Evolutionary conservation across 306 rosid species (phyloP).

Genomic region (Carpinus fangiana): DNA sequence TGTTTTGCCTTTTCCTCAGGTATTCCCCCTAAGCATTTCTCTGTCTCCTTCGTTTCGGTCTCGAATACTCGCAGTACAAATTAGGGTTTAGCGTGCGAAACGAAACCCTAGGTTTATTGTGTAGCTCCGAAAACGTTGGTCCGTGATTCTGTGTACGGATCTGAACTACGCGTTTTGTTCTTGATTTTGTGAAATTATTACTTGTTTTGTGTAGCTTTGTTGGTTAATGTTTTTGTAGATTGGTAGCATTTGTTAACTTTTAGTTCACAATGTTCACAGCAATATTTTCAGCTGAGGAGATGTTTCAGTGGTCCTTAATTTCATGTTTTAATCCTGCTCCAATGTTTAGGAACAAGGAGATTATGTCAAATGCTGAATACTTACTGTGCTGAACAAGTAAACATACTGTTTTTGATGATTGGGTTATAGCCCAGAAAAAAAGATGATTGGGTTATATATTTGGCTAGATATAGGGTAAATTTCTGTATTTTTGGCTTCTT

Average conservation of each 20-base stretch:
- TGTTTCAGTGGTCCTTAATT: neutral
- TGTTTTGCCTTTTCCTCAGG: slow-evolving; percentile 33
- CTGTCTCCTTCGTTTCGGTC: neutral
- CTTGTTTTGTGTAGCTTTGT: neutral
- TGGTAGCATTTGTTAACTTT: neutral
- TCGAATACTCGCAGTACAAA: neutral
- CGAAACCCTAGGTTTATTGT: slow-evolving; percentile 49
- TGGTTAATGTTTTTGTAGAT: neutral
- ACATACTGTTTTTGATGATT: neutral
- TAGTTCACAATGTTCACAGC: neutral
- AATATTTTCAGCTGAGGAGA: neutral
- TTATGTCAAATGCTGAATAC: neutral
- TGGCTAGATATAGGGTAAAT: neutral
- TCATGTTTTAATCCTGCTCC: neutral
- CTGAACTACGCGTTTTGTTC: neutral
- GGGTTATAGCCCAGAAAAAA: too few relatives aligned
- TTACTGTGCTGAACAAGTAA: neutral
- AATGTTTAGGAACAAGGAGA: neutral
- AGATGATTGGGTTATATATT: neutral
- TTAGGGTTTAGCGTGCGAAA: slow-evolving; percentile 48
- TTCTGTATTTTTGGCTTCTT: neutral
- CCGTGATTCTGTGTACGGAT: neutral
- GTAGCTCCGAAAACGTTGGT: neutral
- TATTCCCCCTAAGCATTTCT: slow-evolving; percentile 9
- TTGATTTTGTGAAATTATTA: neutral